These are phyloP conservation scores for Leccinum insolens DNA, from an alignment of 1,284 basidiomycete species.

Conservation along the genomic window DNA sequence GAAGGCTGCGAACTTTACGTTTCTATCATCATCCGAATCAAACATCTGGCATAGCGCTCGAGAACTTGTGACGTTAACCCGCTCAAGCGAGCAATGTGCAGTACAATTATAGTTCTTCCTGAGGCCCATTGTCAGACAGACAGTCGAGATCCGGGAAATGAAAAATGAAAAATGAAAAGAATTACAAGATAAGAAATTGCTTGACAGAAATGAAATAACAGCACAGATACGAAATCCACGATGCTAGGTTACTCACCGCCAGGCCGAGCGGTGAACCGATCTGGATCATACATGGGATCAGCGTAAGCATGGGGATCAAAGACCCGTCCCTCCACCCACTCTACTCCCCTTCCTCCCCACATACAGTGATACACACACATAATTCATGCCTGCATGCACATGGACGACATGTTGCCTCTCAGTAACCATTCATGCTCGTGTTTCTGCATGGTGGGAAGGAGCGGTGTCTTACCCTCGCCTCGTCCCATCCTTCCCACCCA, in stretches of 20 bases:
- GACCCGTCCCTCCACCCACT: not conserved
- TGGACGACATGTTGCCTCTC: constrained; percentile 14
- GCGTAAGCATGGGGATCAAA: constrained; percentile 4
- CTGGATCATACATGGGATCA: constrained; percentile 21
- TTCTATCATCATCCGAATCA: constrained; percentile 2
- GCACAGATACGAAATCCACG: constrained; percentile 6
- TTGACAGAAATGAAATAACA: constrained; percentile 14
- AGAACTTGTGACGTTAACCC: constrained; percentile 17
- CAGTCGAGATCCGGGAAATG: constrained; percentile 29
- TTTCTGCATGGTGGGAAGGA: constrained; percentile 21
- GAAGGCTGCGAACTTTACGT: constrained; percentile 20
- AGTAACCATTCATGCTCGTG: constrained; percentile 13
- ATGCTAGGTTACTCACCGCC: constrained; percentile 12
- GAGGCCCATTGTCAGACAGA: not conserved
- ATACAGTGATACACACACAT: not conserved
- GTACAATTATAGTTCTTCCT: not conserved
- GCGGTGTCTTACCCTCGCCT: constrained; percentile 27
- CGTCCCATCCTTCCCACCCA: constrained; percentile 14
- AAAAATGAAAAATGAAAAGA: constrained; percentile 16
- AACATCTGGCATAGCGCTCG: not conserved
- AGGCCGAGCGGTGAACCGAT: constrained; percentile 11
- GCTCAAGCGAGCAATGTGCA: constrained; percentile 5
- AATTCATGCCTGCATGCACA: constrained; percentile 17
- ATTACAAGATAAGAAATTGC: constrained; percentile 12
- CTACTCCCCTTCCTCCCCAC: not conserved